Percentiles rank a stretch among this genome's conserved stretches.
Evolutionary conservation across 495 filamentous ascomycete species (phyloP).

Genomic region (Penicillium argentinense): DNA sequence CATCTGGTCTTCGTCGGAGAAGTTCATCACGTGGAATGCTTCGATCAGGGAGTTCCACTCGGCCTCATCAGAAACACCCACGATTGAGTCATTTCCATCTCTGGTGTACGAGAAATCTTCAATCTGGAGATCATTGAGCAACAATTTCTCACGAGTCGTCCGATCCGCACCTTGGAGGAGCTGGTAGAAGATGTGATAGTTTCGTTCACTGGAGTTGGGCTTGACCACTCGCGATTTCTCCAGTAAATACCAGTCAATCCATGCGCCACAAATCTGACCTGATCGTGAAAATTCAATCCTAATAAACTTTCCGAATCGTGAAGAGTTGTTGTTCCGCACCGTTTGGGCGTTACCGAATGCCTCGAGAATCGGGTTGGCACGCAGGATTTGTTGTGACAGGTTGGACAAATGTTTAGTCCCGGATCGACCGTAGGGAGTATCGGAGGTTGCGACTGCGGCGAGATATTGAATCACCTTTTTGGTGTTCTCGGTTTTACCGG

Average conservation of each 20-base stretch:
- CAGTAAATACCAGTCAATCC: constrained; percentile 97
- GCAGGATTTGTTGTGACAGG: constrained; percentile 93
- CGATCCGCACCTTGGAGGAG: constrained; percentile 79
- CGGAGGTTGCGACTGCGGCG: constrained; percentile 86
- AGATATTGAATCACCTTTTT: constrained; percentile 99
- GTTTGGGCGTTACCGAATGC: constrained; percentile 99
- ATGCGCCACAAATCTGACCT: constrained; percentile 92
- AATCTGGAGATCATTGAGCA: constrained; percentile 69
- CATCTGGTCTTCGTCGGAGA: constrained; percentile 80
- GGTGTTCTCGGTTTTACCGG: constrained; percentile 98
- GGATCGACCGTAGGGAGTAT: constrained; percentile 66
- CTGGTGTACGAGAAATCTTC: constrained; percentile 90
- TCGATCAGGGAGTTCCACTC: constrained; percentile 91
- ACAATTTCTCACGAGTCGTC: constrained; percentile 69
- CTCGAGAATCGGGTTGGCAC: constrained; percentile 97
- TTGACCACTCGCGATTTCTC: constrained; percentile 96
- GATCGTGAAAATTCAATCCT: constrained; percentile 90
- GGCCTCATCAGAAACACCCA: constrained; percentile 84
- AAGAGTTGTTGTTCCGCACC: constrained; percentile 97
- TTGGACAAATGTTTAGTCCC: constrained; percentile 69
- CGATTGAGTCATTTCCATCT: constrained; percentile 86
- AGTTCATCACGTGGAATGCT: constrained; percentile 93
- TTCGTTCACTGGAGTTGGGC: constrained; percentile 81
- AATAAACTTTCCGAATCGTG: constrained; percentile 98
- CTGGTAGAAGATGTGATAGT: constrained; percentile 99